Percentiles rank a stretch among this genome's conserved stretches.
phyloP scores from a whole-genome alignment of 2,329 filamentous ascomycete genomes.

The Sporothrix luriei region DNA sequence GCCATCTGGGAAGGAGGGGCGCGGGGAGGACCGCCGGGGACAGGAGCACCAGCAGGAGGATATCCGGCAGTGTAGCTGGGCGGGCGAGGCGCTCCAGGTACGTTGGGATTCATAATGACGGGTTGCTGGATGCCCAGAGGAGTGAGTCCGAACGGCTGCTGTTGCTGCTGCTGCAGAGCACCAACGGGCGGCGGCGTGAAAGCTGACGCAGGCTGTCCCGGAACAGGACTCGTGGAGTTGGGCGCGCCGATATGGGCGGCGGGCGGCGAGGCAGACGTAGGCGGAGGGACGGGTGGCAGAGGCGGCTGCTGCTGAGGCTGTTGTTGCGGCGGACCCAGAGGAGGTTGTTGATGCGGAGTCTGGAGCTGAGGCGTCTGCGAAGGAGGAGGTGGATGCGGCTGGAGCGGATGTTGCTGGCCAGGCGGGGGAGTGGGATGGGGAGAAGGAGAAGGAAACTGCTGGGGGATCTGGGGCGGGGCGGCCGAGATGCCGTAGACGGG shows the following conservation, averaged over 20 bases:
- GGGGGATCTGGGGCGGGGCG: conserved; percentile 55
- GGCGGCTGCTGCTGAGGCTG: conserved; percentile 37
- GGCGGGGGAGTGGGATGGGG: conserved; percentile 33
- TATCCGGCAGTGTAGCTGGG: conserved; percentile 66
- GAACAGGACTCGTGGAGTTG: conserved; percentile 43
- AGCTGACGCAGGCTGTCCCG: conserved; percentile 26
- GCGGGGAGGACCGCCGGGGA: conserved; percentile 45
- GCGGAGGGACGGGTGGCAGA: conserved; percentile 26
- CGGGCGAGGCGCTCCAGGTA: conserved; percentile 58
- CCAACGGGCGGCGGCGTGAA: conserved; percentile 29
- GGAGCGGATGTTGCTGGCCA: conserved; percentile 32
- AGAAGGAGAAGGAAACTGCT: conserved; percentile 48
- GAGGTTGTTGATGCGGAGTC: conserved; percentile 30
- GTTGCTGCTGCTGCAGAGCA: conserved; percentile 20
- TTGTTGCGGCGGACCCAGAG: conserved; percentile 34
- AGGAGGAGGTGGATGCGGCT: conserved; percentile 35
- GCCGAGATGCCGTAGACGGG: conserved; percentile 35
- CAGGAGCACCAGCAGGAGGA: conserved; percentile 44
- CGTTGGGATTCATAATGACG: conserved; percentile 62
- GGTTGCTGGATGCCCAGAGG: conserved; percentile 47
- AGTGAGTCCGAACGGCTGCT: conserved; percentile 29
- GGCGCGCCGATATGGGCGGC: conserved; percentile 51
- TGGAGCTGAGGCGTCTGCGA: conserved; percentile 36
- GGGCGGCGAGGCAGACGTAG: conserved; percentile 39
- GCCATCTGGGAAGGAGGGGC: conserved; percentile 63